Percentiles rank a stretch among this genome's conserved stretches.
These are phyloP conservation scores for Gaertneriomyces semiglobifer DNA, from an alignment of 192 early-diverging fungal genomes.

Conservation along the genomic window DNA sequence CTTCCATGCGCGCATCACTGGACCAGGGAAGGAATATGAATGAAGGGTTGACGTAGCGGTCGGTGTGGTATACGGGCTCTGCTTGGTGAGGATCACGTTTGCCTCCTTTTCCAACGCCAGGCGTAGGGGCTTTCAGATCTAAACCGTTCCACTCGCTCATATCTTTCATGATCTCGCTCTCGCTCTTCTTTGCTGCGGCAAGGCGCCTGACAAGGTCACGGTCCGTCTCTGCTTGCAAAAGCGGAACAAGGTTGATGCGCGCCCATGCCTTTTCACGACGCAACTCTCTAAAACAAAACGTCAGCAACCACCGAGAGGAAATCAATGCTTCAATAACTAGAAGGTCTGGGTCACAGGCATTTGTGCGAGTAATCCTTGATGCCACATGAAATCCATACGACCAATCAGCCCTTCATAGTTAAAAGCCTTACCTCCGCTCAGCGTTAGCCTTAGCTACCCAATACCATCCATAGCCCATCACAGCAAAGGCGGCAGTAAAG, in stretches of 20 bases:
- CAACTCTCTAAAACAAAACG: conserved; percentile 66
- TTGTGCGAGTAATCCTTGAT: too few relatives aligned
- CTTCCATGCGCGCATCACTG: conserved; percentile 23
- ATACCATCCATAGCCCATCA: conserved; percentile 84
- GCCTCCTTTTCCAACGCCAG: conserved; percentile 43
- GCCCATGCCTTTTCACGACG: conserved; percentile 91
- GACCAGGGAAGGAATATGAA: conserved; percentile 62
- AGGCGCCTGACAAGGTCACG: conserved; percentile 82
- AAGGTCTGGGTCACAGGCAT: too few relatives aligned
- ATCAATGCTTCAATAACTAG: too few relatives aligned
- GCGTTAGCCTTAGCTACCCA: conserved; percentile 59
- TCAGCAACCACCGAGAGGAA: not conserved
- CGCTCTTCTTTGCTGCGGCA: conserved; percentile 65
- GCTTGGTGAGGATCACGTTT: conserved; percentile 66
- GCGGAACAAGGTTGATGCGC: conserved; percentile 85
- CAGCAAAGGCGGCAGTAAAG: conserved; percentile 65
- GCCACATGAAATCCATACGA: not conserved
- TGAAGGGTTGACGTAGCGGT: conserved; percentile 70
- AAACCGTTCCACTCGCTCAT: conserved; percentile 46
- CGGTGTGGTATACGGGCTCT: conserved; percentile 88
- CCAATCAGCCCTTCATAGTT: too few relatives aligned
- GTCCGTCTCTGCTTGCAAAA: conserved; percentile 91
- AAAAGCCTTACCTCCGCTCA: conserved; percentile 60
- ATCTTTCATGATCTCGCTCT: conserved; percentile 84
- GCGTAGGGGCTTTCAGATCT: conserved; percentile 48